Conservation (phyloP, 2,329 filamentous ascomycete genomes). For the Lachnellula cervina region DNA sequence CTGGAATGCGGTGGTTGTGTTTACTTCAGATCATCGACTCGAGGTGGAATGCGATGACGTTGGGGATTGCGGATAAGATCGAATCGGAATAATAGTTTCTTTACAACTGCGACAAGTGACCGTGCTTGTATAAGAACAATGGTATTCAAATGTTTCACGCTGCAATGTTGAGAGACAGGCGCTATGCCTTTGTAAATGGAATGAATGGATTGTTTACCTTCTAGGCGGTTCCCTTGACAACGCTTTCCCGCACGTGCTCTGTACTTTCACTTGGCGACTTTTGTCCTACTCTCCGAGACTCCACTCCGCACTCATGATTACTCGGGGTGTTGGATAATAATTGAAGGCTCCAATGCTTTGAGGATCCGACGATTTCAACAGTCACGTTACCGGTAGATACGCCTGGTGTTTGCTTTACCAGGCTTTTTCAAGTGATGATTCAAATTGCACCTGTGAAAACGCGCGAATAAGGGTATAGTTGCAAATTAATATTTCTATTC, state of each 20-base stretch:
- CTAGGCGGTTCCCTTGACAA: neutral
- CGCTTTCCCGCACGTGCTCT: too few relatives aligned
- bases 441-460: neutral
- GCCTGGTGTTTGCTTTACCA: too few relatives aligned
- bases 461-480: neutral
- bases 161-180: neutral
- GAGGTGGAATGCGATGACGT: neutral
- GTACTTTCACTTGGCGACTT: too few relatives aligned
- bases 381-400: too few relatives aligned
- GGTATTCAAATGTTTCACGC: neutral
- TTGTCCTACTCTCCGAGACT: too few relatives aligned
- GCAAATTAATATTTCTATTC: neutral
- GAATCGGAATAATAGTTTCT: neutral
- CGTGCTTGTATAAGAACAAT: neutral
- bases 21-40: slow-evolving; percentile 14
- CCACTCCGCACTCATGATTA: too few relatives aligned
- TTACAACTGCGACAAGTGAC: neutral
- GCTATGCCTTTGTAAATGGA: neutral
- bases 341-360: too few relatives aligned
- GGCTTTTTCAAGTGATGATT: neutral
- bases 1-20: slow-evolving; percentile 15
- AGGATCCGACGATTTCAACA: too few relatives aligned
- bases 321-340: too few relatives aligned
- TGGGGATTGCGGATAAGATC: neutral
- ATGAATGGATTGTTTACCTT: neutral